A percentile compares a stretch with the other conserved stretches of the same genome.
Conservation (phyloP, 2,329 filamentous ascomycete species). For the Thermoascus crustaceus region DNA sequence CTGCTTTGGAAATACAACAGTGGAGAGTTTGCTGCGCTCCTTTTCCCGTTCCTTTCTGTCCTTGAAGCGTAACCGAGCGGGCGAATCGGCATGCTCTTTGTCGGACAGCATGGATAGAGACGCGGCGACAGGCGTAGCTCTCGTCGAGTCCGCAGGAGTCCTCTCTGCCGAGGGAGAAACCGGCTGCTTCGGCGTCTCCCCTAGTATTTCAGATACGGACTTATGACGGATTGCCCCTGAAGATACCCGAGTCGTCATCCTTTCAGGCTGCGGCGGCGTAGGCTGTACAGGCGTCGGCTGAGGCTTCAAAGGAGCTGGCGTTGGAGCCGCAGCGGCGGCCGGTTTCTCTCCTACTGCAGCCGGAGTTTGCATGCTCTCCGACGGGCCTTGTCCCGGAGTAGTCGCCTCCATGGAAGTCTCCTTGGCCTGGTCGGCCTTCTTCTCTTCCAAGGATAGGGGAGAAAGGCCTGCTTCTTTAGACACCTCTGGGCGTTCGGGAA, state of each 20-base stretch:
- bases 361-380: slow-evolving; percentile 9
- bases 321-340: slow-evolving; percentile 11
- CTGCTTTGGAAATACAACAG: slow-evolving; percentile 70
- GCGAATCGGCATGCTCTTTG: slow-evolving; percentile 22
- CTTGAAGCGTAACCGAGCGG: slow-evolving; percentile 34
- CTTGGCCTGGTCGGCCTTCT: slow-evolving; percentile 9
- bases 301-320: slow-evolving; percentile 16
- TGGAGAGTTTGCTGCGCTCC: slow-evolving; percentile 56
- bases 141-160: slow-evolving; percentile 19
- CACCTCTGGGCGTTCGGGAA: slow-evolving; percentile 14
- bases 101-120: slow-evolving; percentile 12
- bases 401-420: slow-evolving; percentile 9
- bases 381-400: slow-evolving; percentile 10
- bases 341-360: slow-evolving; percentile 8
- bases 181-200: slow-evolving; percentile 43
- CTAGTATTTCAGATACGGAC: slow-evolving; percentile 64
- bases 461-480: slow-evolving; percentile 9
- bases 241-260: slow-evolving; percentile 61
- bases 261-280: slow-evolving; percentile 36
- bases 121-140: slow-evolving; percentile 10
- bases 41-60: slow-evolving; percentile 52
- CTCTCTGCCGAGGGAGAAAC: slow-evolving; percentile 25
- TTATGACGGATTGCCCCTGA: slow-evolving; percentile 64
- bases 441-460: slow-evolving; percentile 8
- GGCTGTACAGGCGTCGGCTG: slow-evolving; percentile 13